Conservation (phyloP, 805 yeast genomes). For the Vanderwaltozyma yarrowii region DNA sequence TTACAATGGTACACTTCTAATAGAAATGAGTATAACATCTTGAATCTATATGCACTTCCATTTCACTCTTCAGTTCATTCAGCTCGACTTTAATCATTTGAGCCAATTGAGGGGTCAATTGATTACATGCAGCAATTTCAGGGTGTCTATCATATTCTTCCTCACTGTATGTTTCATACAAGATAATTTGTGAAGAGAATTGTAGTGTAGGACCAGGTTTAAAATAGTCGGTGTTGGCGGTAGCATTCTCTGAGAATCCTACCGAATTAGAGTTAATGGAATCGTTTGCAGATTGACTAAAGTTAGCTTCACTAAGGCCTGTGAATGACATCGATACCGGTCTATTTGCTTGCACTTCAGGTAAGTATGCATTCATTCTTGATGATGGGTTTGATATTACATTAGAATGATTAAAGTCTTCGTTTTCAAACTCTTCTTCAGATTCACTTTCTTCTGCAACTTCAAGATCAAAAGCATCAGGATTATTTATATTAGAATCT, state of each 20-base stretch:
- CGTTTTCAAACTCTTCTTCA: constrained; percentile 18
- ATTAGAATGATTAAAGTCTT: constrained; percentile 17
- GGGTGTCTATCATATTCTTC: constrained; percentile 90
- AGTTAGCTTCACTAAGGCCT: constrained; percentile 52
- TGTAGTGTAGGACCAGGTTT: constrained; percentile 30
- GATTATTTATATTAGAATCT: no score
- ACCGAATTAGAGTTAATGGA: constrained; percentile 25
- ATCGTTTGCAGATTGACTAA: constrained; percentile 10
- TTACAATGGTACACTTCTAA: no score
- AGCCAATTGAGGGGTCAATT: constrained; percentile 77
- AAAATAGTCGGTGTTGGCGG: neutral
- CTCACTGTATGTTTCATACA: constrained; percentile 76
- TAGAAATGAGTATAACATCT: constrained; percentile 77
- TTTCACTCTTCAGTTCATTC: constrained; percentile 64
- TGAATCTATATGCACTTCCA: constrained; percentile 77
- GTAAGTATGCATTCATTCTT: constrained; percentile 9
- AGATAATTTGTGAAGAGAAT: constrained; percentile 72
- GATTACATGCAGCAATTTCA: constrained; percentile 86
- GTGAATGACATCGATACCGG: constrained; percentile 44
- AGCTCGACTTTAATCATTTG: constrained; percentile 79
- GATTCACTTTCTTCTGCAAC: constrained; percentile 4
- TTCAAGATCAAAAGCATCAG: neutral
- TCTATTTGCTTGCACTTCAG: constrained; percentile 17
- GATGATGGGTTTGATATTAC: constrained; percentile 1
- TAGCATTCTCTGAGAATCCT: no score